Evolutionary conservation across 768 basidiomycete species (phyloP).

Genomic region (Kwoniella sp.): DNA sequence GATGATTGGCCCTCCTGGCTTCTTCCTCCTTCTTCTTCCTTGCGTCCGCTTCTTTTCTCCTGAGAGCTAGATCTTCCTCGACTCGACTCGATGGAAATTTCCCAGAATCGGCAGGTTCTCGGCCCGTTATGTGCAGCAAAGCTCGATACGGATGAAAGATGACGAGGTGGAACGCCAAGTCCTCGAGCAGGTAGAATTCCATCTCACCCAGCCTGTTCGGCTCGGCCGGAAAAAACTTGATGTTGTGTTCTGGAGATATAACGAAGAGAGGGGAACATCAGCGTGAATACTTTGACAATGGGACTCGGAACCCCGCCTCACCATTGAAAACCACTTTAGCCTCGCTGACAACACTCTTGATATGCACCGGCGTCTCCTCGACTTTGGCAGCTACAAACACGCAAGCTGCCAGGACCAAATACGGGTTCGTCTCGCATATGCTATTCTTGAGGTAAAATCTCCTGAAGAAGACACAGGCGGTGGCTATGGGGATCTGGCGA

Average conservation of each 20-base stretch:
- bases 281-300: too few species aligned
- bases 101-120: slow-evolving; percentile 60
- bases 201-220: slow-evolving; percentile 93
- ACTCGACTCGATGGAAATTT: slow-evolving; percentile 48
- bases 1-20: slow-evolving; percentile 21
- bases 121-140: slow-evolving; percentile 73
- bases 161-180: slow-evolving; percentile 90
- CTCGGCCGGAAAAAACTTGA: slow-evolving; percentile 81
- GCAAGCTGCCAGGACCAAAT: slow-evolving; percentile 87
- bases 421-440: slow-evolving; percentile 94
- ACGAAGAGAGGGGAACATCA: slow-evolving; percentile 40
- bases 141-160: slow-evolving; percentile 96
- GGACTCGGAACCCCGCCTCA: slow-evolving; percentile 38
- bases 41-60: slow-evolving; percentile 60
- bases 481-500: slow-evolving; percentile 87
- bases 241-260: slow-evolving; percentile 62
- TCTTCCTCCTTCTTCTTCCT: slow-evolving; percentile 63
- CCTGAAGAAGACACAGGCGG: slow-evolving; percentile 90
- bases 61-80: slow-evolving; percentile 39
- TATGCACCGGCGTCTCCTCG: slow-evolving; percentile 91
- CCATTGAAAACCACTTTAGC: slow-evolving; percentile 69
- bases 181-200: slow-evolving; percentile 98
- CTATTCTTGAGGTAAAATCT: slow-evolving; percentile 96
- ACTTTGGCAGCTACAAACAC: slow-evolving; percentile 96
- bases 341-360: slow-evolving; percentile 87